phyloP scores from a whole-genome alignment of 2,329 filamentous ascomycete genomes.

The Phialophora chinensis region DNA sequence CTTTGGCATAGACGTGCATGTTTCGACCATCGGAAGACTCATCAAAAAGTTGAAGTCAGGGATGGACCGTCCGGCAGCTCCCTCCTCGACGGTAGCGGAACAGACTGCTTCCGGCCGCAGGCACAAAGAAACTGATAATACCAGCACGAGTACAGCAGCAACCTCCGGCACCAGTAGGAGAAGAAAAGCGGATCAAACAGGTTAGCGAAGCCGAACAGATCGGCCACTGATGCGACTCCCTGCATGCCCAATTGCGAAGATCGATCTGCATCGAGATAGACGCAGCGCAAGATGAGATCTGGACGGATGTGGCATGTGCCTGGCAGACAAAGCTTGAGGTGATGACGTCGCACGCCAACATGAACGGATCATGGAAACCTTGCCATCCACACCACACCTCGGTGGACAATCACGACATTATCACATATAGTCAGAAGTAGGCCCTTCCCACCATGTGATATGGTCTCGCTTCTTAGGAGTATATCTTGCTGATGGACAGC shows the following conservation, averaged over 20 bases:
- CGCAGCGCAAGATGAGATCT: conserved; percentile 1
- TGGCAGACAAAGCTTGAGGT: background rate
- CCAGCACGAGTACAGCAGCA: background rate
- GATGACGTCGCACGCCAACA: conserved; percentile 12
- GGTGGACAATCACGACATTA: background rate
- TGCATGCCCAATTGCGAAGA: background rate
- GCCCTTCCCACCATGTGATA: background rate
- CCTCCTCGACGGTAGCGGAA: background rate
- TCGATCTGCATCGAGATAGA: background rate
- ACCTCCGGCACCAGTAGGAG: background rate
- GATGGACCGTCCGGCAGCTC: background rate
- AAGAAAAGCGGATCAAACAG: background rate
- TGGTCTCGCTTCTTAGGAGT: background rate
- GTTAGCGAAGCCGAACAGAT: conserved; percentile 13
- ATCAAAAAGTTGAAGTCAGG: background rate
- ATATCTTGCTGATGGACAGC: conserved; percentile 61
- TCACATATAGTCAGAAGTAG: background rate
- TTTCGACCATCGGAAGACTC: background rate
- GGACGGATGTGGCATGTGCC: background rate
- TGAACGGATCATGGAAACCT: conserved; percentile 12
- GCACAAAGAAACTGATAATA: background rate
- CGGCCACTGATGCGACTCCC: background rate
- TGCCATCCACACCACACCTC: conserved; percentile 11
- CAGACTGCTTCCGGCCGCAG: background rate
- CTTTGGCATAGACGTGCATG: background rate